Evolutionary conservation across 1,284 basidiomycete species (phyloP), one percentile per base, ranked within the genome.

Genomic region (Volvariella surrecta): DNA sequence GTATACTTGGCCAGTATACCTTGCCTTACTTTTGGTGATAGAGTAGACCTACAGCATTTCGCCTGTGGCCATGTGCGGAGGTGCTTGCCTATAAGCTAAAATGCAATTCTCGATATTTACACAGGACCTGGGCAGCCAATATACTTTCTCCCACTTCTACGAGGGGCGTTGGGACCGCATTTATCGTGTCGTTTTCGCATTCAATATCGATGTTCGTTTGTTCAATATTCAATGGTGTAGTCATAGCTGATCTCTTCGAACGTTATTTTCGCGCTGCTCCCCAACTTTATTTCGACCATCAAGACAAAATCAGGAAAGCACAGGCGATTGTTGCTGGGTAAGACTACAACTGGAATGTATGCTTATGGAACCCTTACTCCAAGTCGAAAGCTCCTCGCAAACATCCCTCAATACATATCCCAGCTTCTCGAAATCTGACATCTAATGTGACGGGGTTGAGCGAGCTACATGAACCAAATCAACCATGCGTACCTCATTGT

Each of bases 101-200:
- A n/a, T n/a, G n/a, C n/a, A n/a, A n/a, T n/a, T 24, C 8, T 11
- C 24, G n/a, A 15, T 42, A 13, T 7, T 45, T 47, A 2, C 32
- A 22, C 47, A 74, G 73, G 73, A 74, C 71, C 54, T 77, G 74
- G 74, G 73, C 73, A 7, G 70, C 73, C 7, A 75, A 75, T 51
- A 58, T 63, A 2, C 74, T 77, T 49, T 71, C 73, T 8, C 74
- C 74, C 16, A 76, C 74, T 10, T 73, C 71, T 1, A 76, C 76
- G 52, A 64, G 74, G 32, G 74, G 74, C 32, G 74, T 75, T 38
- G 74, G 74, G 2, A 75, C 73, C 1, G 73, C 73, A 6, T 76
- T 76, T 53, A 72, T 76, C 41, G 73, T 76, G 20, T 74, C 73
- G 1, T 69, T 76, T 40, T 72, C 73, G 8, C 76, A 75, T 52